These are phyloP conservation scores for Hericium erinaceus DNA, from an alignment of 768 basidiomycete genomes.

Conservation along the genomic window DNA sequence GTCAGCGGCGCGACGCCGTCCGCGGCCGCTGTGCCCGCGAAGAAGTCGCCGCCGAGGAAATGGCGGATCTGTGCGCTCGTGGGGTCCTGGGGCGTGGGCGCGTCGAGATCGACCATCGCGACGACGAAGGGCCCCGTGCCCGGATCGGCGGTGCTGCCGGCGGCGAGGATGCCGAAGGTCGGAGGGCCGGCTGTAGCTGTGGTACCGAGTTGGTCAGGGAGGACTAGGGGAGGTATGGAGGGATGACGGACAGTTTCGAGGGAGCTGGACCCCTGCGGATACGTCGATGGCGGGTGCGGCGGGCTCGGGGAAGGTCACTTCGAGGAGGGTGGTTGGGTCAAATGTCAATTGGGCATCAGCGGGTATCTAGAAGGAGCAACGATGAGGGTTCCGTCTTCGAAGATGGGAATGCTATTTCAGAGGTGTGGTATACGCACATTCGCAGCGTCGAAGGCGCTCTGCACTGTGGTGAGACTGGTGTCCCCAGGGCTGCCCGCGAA, in stretches of 20 bases:
- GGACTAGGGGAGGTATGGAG: not conserved
- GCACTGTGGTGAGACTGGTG: not conserved
- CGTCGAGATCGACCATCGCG: constrained; percentile 4
- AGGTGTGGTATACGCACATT: not conserved
- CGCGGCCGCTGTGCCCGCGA: not conserved
- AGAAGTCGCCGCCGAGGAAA: constrained; percentile 5
- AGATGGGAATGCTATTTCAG: not conserved
- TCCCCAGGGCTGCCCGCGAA: not conserved
- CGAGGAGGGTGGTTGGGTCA: not conserved
- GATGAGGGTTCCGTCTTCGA: not conserved
- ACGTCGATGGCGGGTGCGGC: not conserved
- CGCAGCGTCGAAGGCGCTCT: not conserved
- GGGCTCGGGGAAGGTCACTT: not conserved
- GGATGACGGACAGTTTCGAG: not conserved
- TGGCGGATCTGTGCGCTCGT: not conserved
- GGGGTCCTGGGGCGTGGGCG: constrained; percentile 1
- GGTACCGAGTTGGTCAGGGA: too few relatives aligned
- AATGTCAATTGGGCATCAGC: not conserved
- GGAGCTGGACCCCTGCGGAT: not conserved
- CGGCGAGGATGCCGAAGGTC: not conserved
- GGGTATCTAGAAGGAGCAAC: not conserved
- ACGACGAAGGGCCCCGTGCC: constrained; percentile 4
- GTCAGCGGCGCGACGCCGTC: constrained; percentile 14
- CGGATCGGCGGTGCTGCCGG: too few relatives aligned
- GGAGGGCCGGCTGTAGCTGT: not conserved